Evolutionary conservation across 768 basidiomycete species (phyloP).

Genomic region (Lactarius vividus): DNA sequence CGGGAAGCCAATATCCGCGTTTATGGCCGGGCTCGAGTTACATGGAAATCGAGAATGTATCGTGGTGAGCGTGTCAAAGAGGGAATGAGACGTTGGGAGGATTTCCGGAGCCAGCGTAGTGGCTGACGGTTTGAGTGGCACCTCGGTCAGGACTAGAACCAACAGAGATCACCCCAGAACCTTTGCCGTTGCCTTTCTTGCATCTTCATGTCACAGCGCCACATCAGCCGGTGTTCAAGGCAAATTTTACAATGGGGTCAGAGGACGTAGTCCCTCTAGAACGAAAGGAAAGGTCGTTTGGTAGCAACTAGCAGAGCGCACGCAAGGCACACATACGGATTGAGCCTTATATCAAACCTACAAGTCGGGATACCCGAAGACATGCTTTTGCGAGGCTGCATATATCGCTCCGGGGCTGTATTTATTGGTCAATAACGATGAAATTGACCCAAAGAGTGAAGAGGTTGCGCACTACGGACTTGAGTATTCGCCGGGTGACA

Average conservation of each 20-base stretch:
- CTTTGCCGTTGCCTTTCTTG: constrained; percentile 22
- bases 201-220: constrained; percentile 13
- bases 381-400: background rate
- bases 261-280: constrained; percentile 1
- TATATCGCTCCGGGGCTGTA: background rate
- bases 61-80: background rate
- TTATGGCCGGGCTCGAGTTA: constrained; percentile 14
- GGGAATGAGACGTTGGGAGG: constrained; percentile 1
- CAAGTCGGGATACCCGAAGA: background rate
- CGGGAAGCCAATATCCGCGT: constrained; percentile 8
- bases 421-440: background rate
- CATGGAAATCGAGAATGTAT: constrained; percentile 11
- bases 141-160: constrained; percentile 22
- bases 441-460: background rate
- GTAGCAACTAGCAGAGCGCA: constrained; percentile 5
- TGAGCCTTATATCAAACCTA: background rate
- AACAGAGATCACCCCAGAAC: constrained; percentile 16
- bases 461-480: background rate
- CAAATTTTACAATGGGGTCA: background rate
- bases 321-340: constrained; percentile 3
- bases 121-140: constrained; percentile 20
- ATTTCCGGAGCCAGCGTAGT: constrained; percentile 16
- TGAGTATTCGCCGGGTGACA: background rate
- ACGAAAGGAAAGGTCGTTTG: constrained; percentile 2
- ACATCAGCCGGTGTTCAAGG: constrained; percentile 18